Evolutionary conservation across 2,329 filamentous ascomycete species (phyloP), one percentile per base, ranked within the genome.

Genomic region (Penicillium capsulatum): DNA sequence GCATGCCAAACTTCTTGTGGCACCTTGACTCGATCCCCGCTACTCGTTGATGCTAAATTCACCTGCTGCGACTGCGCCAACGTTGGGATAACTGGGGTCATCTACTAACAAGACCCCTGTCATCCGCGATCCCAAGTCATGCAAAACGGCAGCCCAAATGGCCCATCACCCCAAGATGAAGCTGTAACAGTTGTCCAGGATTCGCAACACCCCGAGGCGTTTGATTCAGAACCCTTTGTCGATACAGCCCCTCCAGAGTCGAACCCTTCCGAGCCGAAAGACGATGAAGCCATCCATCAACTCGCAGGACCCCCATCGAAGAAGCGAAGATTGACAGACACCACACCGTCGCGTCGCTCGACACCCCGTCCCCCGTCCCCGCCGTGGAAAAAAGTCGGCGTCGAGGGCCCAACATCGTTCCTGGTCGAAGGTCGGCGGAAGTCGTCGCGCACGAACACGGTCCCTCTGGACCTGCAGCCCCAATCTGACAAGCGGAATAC

Each of bases 361-460:
- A 65, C 62, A 17, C 61, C 68, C n/a, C 63, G 68, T 32, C 60
- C 64, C 31, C 52, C 62, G 28, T 97, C 91, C 48, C 92, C 92
- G 50, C 92, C 92, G 15, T 98, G 92, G 92, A 97, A 92, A 71
- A 86, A 81, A 58, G 77, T 86, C 47, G 77, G 77, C 43, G 87
- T 85, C 28, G 86, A 94, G 17, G 92, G 92, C 0, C 92, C 92
- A 15, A 92, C 91, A 3, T 84, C 86, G 1, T 90, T 94, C 61
- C 77, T 84, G 31, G 72, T 76, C 44, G 73, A 79, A 60, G 80
- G 80, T 27, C 73, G 73, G 50, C 70, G 80, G 44, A 79, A 77
- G 61, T 83, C 80, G 31, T 75, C 77, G 34, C 70, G 80, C 52
- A 75, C 77, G 37, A 68, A 68, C 48, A 47, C 50, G 38, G 58